Evolutionary conservation across 768 basidiomycete species (phyloP).

Genomic region (Russula sp.): DNA sequence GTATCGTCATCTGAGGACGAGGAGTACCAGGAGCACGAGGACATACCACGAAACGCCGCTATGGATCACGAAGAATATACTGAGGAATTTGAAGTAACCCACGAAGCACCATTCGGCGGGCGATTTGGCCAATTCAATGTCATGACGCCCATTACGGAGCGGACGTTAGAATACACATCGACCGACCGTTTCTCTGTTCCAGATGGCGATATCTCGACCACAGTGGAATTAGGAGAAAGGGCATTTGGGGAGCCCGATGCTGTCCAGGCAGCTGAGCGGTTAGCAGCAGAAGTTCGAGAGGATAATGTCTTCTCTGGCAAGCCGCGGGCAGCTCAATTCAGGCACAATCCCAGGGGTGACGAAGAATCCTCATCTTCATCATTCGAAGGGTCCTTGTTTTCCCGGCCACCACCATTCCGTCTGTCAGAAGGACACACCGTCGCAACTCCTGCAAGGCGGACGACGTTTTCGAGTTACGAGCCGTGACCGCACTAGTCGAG

Average conservation of each 20-base stretch:
- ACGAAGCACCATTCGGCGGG: constrained; percentile 57
- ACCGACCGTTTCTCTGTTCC: constrained; percentile 49
- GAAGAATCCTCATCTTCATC: constrained; percentile 25
- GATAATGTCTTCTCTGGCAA: constrained; percentile 31
- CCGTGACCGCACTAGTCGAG: constrained; percentile 40
- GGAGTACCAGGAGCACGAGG: constrained; percentile 33
- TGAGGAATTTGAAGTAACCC: constrained; percentile 33
- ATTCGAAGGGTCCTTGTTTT: constrained; percentile 11
- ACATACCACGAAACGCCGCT: background rate
- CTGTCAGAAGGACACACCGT: constrained; percentile 22
- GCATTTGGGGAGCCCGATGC: constrained; percentile 41
- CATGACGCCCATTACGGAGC: constrained; percentile 97
- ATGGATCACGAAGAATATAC: constrained; percentile 26
- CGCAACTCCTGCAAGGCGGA: constrained; percentile 27
- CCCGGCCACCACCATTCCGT: constrained; percentile 18
- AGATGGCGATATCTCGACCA: constrained; percentile 34
- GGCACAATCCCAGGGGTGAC: constrained; percentile 28
- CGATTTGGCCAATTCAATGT: constrained; percentile 82
- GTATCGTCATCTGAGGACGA: constrained; percentile 31
- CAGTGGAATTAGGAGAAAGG: constrained; percentile 30
- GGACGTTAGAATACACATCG: constrained; percentile 81
- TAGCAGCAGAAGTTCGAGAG: constrained; percentile 45
- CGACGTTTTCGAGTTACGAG: constrained; percentile 21
- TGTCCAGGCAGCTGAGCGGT: constrained; percentile 49
- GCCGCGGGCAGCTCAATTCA: constrained; percentile 21